Evolutionary conservation across 176 grass and related monocot genomes (phyloP).

Genomic region (maize (Zea mays)): DNA sequence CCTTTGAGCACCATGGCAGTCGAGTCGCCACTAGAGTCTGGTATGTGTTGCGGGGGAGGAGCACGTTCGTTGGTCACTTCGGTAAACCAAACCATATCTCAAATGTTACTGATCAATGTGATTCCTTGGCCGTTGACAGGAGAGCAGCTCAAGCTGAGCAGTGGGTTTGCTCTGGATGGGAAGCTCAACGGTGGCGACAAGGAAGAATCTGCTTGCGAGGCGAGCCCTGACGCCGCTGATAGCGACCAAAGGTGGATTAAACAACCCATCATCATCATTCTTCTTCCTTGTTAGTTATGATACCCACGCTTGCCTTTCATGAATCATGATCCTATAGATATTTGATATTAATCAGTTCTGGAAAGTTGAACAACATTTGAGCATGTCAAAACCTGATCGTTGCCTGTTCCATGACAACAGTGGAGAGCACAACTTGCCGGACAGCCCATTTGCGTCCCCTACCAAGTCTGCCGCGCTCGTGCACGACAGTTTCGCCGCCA

Average conservation of each 20-base stretch:
- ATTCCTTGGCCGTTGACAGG: slow-evolving; percentile 44
- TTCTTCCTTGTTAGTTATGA: neutral
- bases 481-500: slow-evolving; percentile 17
- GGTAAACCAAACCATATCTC: neutral
- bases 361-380: neutral
- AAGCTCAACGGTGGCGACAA: slow-evolving; percentile 65
- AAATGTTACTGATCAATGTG: slow-evolving; percentile 12
- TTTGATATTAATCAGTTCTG: neutral
- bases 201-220: slow-evolving; percentile 61
- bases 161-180: slow-evolving; percentile 23
- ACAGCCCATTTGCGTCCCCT: slow-evolving; percentile 76
- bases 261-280: slow-evolving; percentile 16
- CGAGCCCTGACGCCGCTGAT: slow-evolving; percentile 52
- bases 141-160: slow-evolving; percentile 39
- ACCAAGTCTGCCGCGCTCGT: slow-evolving; percentile 38
- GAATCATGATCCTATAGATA: slow-evolving; percentile 21
- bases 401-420: slow-evolving; percentile 35
- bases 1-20: neutral
- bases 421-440: slow-evolving; percentile 70
- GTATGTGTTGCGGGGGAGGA: neutral
- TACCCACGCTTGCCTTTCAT: slow-evolving; percentile 1
- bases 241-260: slow-evolving; percentile 73
- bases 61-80: neutral
- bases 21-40: slow-evolving; percentile 37
- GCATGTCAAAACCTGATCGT: slow-evolving; percentile 1